Evolutionary conservation across 257 asterid genomes (phyloP), one percentile per base, ranked within the genome.

Genomic region (Gynochthodes officinalis): DNA sequence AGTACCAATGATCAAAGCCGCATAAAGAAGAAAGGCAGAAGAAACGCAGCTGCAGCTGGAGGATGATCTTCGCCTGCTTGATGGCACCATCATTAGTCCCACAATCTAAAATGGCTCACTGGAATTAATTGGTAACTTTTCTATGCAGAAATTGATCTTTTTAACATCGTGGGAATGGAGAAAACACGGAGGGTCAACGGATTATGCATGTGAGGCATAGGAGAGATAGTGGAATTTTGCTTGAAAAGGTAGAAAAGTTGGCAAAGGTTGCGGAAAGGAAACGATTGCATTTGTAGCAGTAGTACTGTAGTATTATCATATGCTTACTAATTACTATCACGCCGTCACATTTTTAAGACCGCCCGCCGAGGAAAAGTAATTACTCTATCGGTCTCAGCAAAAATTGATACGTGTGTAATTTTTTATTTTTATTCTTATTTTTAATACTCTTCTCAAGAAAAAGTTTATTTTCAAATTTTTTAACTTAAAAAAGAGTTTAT

Each of bases 1-100:
- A 76, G 80, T 83, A 77, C 81, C 80, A 35, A 87, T 35, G 30
- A 87, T 66, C 77, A 90, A 76, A 79, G 82, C 73, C 27, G 80
- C 82, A 74, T 86, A 85, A 76, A 88, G 62, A 48, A 90, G 71
- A 73, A 88, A 25, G 23, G 70, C 78, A 4, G 76, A 80, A 4
- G 87, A 79, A 71, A 89, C 74, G 54, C 83, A 84, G 69, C 76
- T 71, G 69, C 85, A 83, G 3, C 65, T 2, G 19, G 78, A 76
- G 19, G 78, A 76, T 19, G 88, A 69, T 72, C 81, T 78, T 75
- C 72, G 68, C 84, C 46, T 87, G 74, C 67, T 84, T 40, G 82
- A 40, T 8, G 83, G 84, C 76, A 74, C 53, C 81, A 25, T 66
- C 27, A 27, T 28, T 21, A n/a, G 32, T 28, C 54, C 54, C 40